phyloP scores from a whole-genome alignment of 1,139 yeast genomes.

The Debaryomyces nepalensis region DNA sequence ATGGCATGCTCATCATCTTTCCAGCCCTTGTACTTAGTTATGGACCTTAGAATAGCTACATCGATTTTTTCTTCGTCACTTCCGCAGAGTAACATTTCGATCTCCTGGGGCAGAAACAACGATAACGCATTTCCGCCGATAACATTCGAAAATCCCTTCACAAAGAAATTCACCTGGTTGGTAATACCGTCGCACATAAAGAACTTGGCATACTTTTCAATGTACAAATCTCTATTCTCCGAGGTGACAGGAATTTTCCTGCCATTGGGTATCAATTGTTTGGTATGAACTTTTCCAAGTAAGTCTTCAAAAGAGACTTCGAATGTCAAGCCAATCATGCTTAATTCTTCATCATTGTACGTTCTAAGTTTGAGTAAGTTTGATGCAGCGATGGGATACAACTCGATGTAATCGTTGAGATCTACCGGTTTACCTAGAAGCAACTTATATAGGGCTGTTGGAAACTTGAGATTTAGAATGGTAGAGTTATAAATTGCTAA shows the following conservation, averaged over 20 bases:
- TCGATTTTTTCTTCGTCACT: slow-evolving; percentile 70
- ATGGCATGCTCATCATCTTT: slow-evolving; percentile 38
- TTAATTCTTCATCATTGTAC: slow-evolving; percentile 38
- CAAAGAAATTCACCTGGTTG: slow-evolving; percentile 59
- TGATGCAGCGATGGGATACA: slow-evolving; percentile 69
- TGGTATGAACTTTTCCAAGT: slow-evolving; percentile 42
- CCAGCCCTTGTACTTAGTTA: slow-evolving; percentile 77
- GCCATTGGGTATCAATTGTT: slow-evolving; percentile 65
- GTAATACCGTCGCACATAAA: slow-evolving; percentile 60
- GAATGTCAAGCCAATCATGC: slow-evolving; percentile 36
- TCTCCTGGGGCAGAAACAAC: slow-evolving; percentile 78
- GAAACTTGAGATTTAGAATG: slow-evolving; percentile 78
- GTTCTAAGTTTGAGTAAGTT: slow-evolving; percentile 60
- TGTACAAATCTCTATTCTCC: slow-evolving; percentile 61
- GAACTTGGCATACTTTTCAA: slow-evolving; percentile 63
- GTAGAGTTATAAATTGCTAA: slow-evolving; percentile 90
- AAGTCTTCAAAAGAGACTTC: slow-evolving; percentile 46
- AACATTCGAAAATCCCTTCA: slow-evolving; percentile 73
- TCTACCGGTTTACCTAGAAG: slow-evolving; percentile 60
- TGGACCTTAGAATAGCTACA: slow-evolving; percentile 64
- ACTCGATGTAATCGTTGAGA: slow-evolving; percentile 64
- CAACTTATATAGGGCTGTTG: slow-evolving; percentile 75
- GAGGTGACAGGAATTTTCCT: slow-evolving; percentile 53
- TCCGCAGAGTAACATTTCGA: slow-evolving; percentile 80
- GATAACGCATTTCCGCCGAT: slow-evolving; percentile 81